Base-by-base conservation (phyloP, 768 basidiomycete genomes). In the Lactarius vividus region DNA sequence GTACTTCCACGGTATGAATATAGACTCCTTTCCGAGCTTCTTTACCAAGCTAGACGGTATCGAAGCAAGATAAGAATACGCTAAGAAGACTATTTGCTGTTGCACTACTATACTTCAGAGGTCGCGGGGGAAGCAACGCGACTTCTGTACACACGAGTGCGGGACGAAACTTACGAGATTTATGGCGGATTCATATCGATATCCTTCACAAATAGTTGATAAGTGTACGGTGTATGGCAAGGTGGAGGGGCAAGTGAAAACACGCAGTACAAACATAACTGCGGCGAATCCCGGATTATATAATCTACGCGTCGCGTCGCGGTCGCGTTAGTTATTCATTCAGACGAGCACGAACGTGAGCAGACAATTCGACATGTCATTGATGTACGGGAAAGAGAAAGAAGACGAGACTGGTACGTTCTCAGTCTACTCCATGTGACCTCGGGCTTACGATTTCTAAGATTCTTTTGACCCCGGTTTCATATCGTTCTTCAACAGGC, bases 331-430 rank as follows among this genome's bases (percentile, higher is more conserved):
- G n/a, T 28, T 33, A n/a, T 40, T 31, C 35, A 11, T 35, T 11
- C 35, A 35, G 35, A 35, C 35, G 35, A 20, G 31, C 33, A 28
- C 54, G 31, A 31, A 9, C 20, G 28, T 20, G 16, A 33, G 33
- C 42, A 18, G 5, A 28, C 23, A 55, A 26, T 31, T 55, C 57
- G 70, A 66, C 62, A 85, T 85, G 83, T 75, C 84, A 29, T 70
- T 84, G 71, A 87, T 88, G 86, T 88, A 88, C 71, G 83, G 85
- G 4, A 86, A 83, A 73, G 85, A 86, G 70, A 88, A 85, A 71
- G 85, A 84, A 60, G 76, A 74, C 11, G 79, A 76, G 37, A 62
- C 70, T 26, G 71, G 71, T 70, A 46, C 6, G 4, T 26, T 52
- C 23, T 66, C 26, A 1, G 7, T 46, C 49, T 31, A 20, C 5